Evolutionary conservation across 169 alveolate species (phyloP).

Genomic region (Cryptosporidium felis): DNA sequence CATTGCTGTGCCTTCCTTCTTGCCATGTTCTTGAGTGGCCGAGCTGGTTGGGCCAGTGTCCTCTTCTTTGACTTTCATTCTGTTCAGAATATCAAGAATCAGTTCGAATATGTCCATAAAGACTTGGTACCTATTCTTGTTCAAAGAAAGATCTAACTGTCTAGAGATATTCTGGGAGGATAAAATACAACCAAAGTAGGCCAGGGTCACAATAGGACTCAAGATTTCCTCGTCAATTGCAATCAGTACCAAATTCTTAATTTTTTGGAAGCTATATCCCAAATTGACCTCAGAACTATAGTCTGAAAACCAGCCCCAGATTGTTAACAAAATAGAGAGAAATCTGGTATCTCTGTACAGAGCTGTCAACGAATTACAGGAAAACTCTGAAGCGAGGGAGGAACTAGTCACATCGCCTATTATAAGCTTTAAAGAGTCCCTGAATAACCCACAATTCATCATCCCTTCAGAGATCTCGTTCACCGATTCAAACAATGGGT

Average conservation of each 20-base stretch:
- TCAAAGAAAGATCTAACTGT: not conserved
- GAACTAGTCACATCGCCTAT: not conserved
- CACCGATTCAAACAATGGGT: not conserved
- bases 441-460: not conserved
- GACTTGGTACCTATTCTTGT: constrained; percentile 15
- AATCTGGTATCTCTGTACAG: not conserved
- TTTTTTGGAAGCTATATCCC: constrained; percentile 26
- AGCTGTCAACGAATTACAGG: not conserved
- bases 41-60: not conserved
- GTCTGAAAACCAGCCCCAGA: constrained; percentile 40
- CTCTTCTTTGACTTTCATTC: not conserved
- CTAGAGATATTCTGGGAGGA: not conserved
- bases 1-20: not conserved
- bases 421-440: not conserved
- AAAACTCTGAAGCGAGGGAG: not conserved
- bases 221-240: not conserved
- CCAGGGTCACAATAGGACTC: not conserved
- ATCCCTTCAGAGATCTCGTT: constrained; percentile 1
- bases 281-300: not conserved
- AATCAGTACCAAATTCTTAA: not conserved
- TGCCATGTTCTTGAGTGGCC: not conserved
- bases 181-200: constrained; percentile 11
- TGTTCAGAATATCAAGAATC: not conserved
- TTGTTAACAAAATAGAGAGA: not conserved
- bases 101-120: constrained; percentile 45